These are phyloP conservation scores for Sedum album DNA, from an alignment of 164 flowering plant species.

Conservation along the genomic window DNA sequence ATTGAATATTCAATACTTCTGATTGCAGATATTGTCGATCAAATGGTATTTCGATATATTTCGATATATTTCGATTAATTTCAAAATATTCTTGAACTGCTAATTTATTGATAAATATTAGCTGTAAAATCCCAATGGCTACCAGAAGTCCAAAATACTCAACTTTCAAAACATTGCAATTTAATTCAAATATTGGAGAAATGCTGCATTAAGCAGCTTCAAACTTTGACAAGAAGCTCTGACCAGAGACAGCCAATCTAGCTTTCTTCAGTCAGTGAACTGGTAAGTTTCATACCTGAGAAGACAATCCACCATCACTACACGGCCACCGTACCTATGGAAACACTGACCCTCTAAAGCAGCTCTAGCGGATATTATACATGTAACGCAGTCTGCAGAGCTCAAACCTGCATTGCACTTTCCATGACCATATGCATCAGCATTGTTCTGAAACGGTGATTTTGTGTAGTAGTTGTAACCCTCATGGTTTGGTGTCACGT, in stretches of 20 bases:
- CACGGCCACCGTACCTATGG: constrained; percentile 5
- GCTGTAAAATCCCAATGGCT: no score
- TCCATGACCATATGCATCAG: not conserved
- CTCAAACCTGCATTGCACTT: not conserved
- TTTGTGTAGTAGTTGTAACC: constrained; percentile 2
- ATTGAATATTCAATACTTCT: no score
- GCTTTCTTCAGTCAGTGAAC: not conserved
- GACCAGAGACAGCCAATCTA: not conserved
- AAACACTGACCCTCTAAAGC: not conserved
- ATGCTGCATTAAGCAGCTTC: no score
- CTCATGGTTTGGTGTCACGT: constrained; percentile 3
- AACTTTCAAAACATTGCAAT: no score
- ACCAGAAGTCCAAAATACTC: no score
- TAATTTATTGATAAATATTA: no score
- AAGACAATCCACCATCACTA: constrained; percentile 1
- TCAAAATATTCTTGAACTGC: no score
- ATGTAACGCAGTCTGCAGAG: constrained; percentile 2
- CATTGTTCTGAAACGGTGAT: constrained; percentile 1
- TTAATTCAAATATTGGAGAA: no score
- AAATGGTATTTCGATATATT: no score
- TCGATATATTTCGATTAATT: no score
- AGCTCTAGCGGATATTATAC: constrained; percentile 4
- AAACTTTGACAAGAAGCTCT: not conserved
- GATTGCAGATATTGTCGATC: no score
- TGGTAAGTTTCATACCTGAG: constrained; percentile 5